Evolutionary conservation across 371 early-diverging fungal species (phyloP).

Genomic region (Rhizopus delemar): DNA sequence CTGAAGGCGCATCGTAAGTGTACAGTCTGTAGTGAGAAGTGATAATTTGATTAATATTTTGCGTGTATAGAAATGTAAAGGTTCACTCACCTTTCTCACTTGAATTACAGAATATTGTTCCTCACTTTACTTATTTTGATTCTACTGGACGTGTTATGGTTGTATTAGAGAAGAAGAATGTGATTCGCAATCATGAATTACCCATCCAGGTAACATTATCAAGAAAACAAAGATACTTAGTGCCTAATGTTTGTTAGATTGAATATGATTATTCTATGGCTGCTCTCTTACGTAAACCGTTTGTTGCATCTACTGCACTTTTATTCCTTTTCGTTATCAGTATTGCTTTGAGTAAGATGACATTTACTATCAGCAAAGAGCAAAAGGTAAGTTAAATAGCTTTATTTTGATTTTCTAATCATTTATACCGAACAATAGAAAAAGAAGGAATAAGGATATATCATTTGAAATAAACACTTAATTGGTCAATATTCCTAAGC

Average conservation of each 20-base stretch:
- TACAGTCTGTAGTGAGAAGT: background rate
- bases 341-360: conserved; percentile 42
- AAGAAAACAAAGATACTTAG: background rate
- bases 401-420: background rate
- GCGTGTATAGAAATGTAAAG: conserved; percentile 51
- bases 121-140: conserved; percentile 73
- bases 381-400: conserved; percentile 26
- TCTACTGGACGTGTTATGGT: conserved; percentile 70
- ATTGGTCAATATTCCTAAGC: background rate
- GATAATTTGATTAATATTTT: background rate
- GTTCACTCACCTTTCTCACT: conserved; percentile 58
- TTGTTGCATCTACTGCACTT: conserved; percentile 40
- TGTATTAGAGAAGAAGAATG: conserved; percentile 62
- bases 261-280: conserved; percentile 43
- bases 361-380: conserved; percentile 40
- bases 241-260: conserved; percentile 29
- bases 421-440: background rate
- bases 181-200: conserved; percentile 61
- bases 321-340: conserved; percentile 43
- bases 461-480: no score
- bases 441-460: conserved; percentile 1
- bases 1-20: conserved; percentile 88
- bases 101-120: conserved; percentile 40
- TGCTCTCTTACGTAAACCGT: conserved; percentile 50
- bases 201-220: conserved; percentile 36